These are phyloP conservation scores for Calycina herbarum DNA, from an alignment of 2,329 filamentous ascomycete species.

Conservation along the genomic window DNA sequence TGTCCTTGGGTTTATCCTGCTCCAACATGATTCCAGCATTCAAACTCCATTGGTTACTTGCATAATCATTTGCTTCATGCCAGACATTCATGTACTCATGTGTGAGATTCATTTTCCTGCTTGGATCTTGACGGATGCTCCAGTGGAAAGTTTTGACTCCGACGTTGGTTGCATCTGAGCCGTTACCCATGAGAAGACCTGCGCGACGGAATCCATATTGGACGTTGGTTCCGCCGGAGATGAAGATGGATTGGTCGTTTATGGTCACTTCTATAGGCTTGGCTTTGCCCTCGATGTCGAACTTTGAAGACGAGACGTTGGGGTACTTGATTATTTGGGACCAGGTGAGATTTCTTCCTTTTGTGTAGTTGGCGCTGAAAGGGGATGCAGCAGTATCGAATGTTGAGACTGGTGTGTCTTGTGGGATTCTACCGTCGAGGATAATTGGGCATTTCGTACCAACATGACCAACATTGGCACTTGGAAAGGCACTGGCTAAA, in stretches of 20 bases:
- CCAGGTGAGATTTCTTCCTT: slow-evolving; percentile 53
- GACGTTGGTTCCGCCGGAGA: slow-evolving; percentile 45
- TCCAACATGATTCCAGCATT: slow-evolving; percentile 56
- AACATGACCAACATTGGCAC: slow-evolving; percentile 11
- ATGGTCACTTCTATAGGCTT: slow-evolving; percentile 28
- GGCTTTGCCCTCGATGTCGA: slow-evolving; percentile 11
- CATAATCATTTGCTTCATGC: slow-evolving; percentile 49
- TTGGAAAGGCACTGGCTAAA: no score
- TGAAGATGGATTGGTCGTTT: slow-evolving; percentile 57
- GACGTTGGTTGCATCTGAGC: slow-evolving; percentile 49
- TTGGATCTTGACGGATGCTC: slow-evolving; percentile 52
- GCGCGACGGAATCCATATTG: slow-evolving; percentile 61
- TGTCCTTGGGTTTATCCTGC: slow-evolving; percentile 37
- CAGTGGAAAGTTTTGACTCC: slow-evolving; percentile 63
- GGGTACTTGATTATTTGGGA: slow-evolving; percentile 52
- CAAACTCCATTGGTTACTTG: slow-evolving; percentile 53
- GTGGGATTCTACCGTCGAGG: slow-evolving; percentile 48
- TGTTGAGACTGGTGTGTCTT: slow-evolving; percentile 38
- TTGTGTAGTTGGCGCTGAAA: slow-evolving; percentile 53
- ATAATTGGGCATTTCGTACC: slow-evolving; percentile 40
- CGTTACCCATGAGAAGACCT: slow-evolving; percentile 51
- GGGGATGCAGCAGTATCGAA: slow-evolving; percentile 45
- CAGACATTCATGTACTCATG: slow-evolving; percentile 62
- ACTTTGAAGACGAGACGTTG: slow-evolving; percentile 31
- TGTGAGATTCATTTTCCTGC: slow-evolving; percentile 55